Conservation (phyloP, 345 rosid species). For the Bruguiera sexangula region DNA sequence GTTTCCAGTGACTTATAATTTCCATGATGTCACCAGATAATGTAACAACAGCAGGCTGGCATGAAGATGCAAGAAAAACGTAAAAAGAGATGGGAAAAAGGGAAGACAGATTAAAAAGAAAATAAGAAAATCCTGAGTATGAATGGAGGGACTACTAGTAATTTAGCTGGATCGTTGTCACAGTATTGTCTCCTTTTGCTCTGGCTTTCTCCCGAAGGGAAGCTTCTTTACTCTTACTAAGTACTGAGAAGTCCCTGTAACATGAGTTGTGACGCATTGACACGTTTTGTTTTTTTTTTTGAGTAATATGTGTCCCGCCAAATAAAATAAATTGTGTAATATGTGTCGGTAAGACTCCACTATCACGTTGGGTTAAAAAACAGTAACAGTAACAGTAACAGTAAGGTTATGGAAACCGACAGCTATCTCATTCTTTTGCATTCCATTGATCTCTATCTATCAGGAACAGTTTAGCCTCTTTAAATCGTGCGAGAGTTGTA, state of each 20-base stretch:
- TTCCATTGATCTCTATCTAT: not conserved
- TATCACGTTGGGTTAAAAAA: too few species aligned
- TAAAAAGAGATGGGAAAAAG: too few species aligned
- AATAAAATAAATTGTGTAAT: not conserved
- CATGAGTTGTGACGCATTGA: not conserved
- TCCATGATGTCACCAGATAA: slow-evolving; percentile 19
- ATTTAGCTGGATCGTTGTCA: slow-evolving; percentile 22
- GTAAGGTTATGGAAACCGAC: not conserved
- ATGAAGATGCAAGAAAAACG: slow-evolving; percentile 14
- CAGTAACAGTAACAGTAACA: too few species aligned
- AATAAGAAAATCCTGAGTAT: not conserved
- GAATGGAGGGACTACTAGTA: not conserved
- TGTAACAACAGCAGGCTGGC: slow-evolving; percentile 27
- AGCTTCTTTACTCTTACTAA: slow-evolving; percentile 52
- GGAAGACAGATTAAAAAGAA: not conserved
- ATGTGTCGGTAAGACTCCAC: not conserved
- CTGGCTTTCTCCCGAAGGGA: slow-evolving; percentile 32
- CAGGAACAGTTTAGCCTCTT: not conserved
- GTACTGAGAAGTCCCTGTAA: slow-evolving; percentile 26
- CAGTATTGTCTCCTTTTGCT: slow-evolving; percentile 16
- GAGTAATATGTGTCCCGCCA: not conserved
- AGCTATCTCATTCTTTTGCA: not conserved
- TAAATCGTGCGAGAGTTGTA: not conserved
- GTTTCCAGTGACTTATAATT: too few species aligned
- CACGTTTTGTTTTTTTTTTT: not conserved